Percentiles rank a stretch among this genome's conserved stretches.
These are phyloP conservation scores for Paulownia fortunei DNA, from an alignment of 257 asterid genomes.

Conservation along the genomic window DNA sequence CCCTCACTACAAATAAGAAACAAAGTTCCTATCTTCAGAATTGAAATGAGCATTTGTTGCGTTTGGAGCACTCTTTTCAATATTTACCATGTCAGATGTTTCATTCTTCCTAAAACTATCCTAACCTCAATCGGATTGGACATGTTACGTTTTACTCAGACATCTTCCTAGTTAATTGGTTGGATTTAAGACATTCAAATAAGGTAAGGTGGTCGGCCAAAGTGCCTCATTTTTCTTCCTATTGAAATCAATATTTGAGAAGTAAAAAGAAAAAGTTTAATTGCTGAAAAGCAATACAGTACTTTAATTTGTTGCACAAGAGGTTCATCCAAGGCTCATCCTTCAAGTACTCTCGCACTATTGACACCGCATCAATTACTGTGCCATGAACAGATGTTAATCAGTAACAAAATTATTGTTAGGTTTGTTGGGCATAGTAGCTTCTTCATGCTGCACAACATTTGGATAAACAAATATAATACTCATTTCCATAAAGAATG, in stretches of 20 bases:
- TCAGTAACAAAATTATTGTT: constrained; percentile 25
- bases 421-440: not conserved
- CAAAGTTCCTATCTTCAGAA: constrained; percentile 4
- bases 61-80: not conserved
- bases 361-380: constrained; percentile 76
- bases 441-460: constrained; percentile 6
- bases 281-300: constrained; percentile 30
- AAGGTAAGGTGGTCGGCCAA: not conserved
- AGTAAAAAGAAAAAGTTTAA: constrained; percentile 8
- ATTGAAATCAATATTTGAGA: not conserved
- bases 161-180: not conserved
- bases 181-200: constrained; percentile 5
- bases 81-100: not conserved
- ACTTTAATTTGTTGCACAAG: constrained; percentile 76
- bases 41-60: not conserved
- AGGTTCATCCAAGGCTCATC: constrained; percentile 90
- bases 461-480: constrained; percentile 10
- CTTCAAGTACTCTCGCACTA: constrained; percentile 87
- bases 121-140: not conserved
- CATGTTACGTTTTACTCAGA: not conserved
- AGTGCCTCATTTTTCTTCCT: constrained; percentile 7
- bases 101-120: not conserved
- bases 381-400: constrained; percentile 38
- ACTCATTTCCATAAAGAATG: not conserved
- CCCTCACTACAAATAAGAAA: not conserved